Conservation (phyloP, 192 early-diverging fungal genomes). For the Umbelopsis sp. region DNA sequence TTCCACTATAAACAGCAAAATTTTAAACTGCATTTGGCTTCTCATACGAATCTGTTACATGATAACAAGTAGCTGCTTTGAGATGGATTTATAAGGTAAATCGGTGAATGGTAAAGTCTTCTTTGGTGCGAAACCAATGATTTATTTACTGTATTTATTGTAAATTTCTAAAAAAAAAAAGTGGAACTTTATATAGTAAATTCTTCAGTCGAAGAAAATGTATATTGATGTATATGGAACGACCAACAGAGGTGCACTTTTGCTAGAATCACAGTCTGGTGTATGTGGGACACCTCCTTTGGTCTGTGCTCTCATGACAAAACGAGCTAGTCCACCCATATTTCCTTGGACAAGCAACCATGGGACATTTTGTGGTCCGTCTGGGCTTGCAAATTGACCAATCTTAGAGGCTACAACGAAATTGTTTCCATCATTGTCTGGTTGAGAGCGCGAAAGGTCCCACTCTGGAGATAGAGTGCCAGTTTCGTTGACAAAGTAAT, state of each 20-base stretch:
- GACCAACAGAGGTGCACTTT: too few species aligned
- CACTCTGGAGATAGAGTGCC: constrained; percentile 16
- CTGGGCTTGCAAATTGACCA: background rate
- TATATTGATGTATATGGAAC: constrained; percentile 9
- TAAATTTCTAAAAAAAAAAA: too few species aligned
- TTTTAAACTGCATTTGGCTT: too few species aligned
- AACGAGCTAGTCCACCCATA: constrained; percentile 2
- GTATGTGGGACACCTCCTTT: constrained; percentile 1
- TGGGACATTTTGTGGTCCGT: constrained; percentile 10
- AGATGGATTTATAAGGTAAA: too few species aligned
- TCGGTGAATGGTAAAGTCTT: too few species aligned
- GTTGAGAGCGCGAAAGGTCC: constrained; percentile 11
- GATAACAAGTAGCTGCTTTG: too few species aligned
- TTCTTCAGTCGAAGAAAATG: constrained; percentile 1
- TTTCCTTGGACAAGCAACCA: constrained; percentile 8
- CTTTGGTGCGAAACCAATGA: too few species aligned
- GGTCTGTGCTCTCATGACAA: constrained; percentile 3
- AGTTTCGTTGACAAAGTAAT: background rate
- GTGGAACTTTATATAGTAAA: too few species aligned
- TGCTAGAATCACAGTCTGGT: background rate
- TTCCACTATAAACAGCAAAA: too few species aligned
- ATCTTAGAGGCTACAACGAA: background rate
- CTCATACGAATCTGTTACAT: too few species aligned
- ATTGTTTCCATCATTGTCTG: background rate
- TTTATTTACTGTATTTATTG: too few species aligned